Evolutionary conservation across 176 grass and related monocot genomes (phyloP).

Genomic region (Eleusine coracana): DNA sequence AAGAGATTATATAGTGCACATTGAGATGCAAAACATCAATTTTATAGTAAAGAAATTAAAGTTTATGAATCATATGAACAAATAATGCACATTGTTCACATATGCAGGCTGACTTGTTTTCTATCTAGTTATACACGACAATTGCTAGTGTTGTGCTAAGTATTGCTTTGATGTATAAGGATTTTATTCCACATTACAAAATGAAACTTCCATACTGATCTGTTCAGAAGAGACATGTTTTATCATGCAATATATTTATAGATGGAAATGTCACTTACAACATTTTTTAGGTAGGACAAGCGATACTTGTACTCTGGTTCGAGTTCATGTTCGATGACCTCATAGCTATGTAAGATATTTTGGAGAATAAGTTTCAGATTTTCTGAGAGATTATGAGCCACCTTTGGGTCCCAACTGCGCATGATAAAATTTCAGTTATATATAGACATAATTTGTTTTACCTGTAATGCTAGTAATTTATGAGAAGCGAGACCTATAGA

Average conservation of each 20-base stretch:
- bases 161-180: too few relatives aligned
- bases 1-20: too few relatives aligned
- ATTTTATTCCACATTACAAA: too few relatives aligned
- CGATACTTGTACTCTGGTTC: background rate
- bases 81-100: too few relatives aligned
- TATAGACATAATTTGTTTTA: background rate
- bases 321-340: background rate
- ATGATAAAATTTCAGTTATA: background rate
- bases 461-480: too few relatives aligned
- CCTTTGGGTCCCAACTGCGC: background rate
- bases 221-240: background rate
- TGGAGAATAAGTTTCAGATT: constrained; percentile 7
- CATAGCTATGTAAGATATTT: background rate
- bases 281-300: background rate
- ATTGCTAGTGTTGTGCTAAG: too few relatives aligned
- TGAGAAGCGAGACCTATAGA: too few relatives aligned
- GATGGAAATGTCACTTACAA: constrained; percentile 5
- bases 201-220: background rate
- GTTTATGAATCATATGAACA: too few relatives aligned
- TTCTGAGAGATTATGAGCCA: background rate
- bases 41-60: too few relatives aligned
- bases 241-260: background rate
- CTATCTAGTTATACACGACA: too few relatives aligned
- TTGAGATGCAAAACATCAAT: too few relatives aligned
- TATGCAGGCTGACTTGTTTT: too few relatives aligned